Evolutionary conservation across 2,329 filamentous ascomycete species (phyloP).

Genomic region (Monilinia vaccinii-corymbosi): DNA sequence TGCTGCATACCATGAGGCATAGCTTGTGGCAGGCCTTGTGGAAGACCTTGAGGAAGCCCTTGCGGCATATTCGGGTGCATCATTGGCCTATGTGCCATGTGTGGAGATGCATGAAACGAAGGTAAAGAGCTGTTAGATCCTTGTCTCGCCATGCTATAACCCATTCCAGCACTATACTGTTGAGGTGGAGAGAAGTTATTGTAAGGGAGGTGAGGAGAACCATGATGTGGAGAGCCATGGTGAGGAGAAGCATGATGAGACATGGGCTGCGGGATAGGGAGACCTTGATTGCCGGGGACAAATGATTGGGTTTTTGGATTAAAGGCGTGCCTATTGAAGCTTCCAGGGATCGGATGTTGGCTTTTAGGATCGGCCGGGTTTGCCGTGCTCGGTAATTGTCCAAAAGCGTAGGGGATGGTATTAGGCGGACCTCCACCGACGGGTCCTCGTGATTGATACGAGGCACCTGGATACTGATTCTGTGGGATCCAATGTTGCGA

Average conservation of each 20-base stretch:
- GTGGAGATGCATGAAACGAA: conserved; percentile 31
- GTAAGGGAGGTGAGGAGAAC: conserved; percentile 37
- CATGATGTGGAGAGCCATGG: conserved; percentile 28
- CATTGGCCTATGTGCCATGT: conserved; percentile 29
- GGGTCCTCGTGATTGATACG: conserved; percentile 25
- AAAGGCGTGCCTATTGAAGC: conserved; percentile 76
- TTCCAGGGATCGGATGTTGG: conserved; percentile 77
- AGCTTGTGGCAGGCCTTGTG: conserved; percentile 20
- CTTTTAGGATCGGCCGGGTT: conserved; percentile 64
- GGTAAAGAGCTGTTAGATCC: conserved; percentile 31
- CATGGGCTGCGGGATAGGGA: conserved; percentile 36
- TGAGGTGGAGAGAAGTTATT: conserved; percentile 28
- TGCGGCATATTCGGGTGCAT: conserved; percentile 29
- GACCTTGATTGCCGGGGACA: conserved; percentile 54
- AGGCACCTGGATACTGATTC: conserved; percentile 22
- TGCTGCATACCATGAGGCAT: conserved; percentile 22
- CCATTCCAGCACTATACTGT: conserved; percentile 27
- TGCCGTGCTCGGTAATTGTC: conserved; percentile 63
- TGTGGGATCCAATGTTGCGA: conserved; percentile 27
- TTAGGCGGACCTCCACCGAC: conserved; percentile 20
- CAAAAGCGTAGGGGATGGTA: conserved; percentile 60
- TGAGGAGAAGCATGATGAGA: conserved; percentile 28
- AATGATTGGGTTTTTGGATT: conserved; percentile 94
- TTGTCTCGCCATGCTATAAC: conserved; percentile 30
- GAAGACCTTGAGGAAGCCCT: conserved; percentile 21